phyloP scores from a whole-genome alignment of 2,329 filamentous ascomycete genomes.

The Gnomoniopsis sp. region DNA sequence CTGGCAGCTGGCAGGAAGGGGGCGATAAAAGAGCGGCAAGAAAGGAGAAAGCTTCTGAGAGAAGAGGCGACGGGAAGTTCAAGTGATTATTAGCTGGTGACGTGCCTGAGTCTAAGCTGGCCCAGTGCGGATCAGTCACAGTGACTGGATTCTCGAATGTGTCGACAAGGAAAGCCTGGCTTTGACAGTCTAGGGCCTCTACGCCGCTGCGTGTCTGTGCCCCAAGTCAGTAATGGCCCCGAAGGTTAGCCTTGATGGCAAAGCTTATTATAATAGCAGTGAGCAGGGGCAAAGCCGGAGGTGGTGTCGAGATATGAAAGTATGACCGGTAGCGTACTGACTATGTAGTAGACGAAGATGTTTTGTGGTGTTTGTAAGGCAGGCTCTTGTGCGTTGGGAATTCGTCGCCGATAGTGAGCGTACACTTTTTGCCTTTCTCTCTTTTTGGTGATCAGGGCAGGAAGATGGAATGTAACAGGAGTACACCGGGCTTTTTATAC shows the following conservation, averaged over 20 bases:
- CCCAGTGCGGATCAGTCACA: conserved; percentile 5
- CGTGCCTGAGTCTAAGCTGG: neutral
- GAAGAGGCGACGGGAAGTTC: conserved; percentile 8
- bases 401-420: too few species aligned
- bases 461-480: neutral
- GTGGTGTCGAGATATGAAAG: neutral
- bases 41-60: neutral
- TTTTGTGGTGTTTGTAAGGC: too few species aligned
- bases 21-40: conserved; percentile 1
- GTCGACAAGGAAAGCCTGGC: conserved; percentile 14
- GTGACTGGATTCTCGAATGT: neutral
- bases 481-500: conserved; percentile 2
- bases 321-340: too few species aligned
- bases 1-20: conserved; percentile 6
- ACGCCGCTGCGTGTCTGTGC: neutral
- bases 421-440: too few species aligned
- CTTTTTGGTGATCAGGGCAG: neutral
- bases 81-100: conserved; percentile 10
- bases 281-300: neutral
- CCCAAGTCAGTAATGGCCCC: neutral
- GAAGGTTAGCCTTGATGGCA: neutral
- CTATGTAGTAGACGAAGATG: too few species aligned
- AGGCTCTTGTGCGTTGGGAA: too few species aligned
- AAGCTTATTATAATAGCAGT: neutral
- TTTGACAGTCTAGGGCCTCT: neutral